Conservation (phyloP, 108 stramenopile genomes). For the Schizochytrium sp. region DNA sequence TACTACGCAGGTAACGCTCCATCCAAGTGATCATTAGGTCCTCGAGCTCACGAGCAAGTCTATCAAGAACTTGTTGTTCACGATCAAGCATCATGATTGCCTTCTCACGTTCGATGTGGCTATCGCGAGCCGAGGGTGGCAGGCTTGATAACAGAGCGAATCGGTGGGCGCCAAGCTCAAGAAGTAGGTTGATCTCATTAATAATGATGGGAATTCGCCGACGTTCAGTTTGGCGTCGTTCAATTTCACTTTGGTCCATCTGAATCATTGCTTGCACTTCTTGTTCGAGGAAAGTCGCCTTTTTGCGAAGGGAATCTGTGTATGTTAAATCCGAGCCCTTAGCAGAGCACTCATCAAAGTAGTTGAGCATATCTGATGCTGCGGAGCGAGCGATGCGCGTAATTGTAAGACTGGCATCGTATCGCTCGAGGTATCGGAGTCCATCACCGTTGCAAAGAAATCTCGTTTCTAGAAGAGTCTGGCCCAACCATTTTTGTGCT, state of each 20-base stretch:
- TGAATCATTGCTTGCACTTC: not conserved
- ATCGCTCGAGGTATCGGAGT: conserved; percentile 2
- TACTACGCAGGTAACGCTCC: not conserved
- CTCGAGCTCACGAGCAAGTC: conserved; percentile 5
- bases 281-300: conserved; percentile 3
- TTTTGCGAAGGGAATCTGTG: not conserved
- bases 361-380: not conserved
- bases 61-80: not conserved
- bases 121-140: not conserved
- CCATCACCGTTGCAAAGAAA: not conserved
- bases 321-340: not conserved
- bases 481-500: not conserved
- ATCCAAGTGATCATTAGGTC: not conserved
- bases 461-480: conserved; percentile 46
- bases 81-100: not conserved
- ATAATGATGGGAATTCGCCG: not conserved
- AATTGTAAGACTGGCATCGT: not conserved
- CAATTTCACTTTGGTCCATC: not conserved
- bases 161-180: conserved; percentile 20
- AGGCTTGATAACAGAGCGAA: not conserved
- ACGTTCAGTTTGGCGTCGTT: not conserved
- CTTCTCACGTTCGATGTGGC: not conserved
- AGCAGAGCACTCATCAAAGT: not conserved
- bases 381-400: not conserved
- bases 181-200: not conserved